Base-by-base conservation (phyloP, 2,329 filamentous ascomycete species). In the Verruconis gallopava region DNA sequence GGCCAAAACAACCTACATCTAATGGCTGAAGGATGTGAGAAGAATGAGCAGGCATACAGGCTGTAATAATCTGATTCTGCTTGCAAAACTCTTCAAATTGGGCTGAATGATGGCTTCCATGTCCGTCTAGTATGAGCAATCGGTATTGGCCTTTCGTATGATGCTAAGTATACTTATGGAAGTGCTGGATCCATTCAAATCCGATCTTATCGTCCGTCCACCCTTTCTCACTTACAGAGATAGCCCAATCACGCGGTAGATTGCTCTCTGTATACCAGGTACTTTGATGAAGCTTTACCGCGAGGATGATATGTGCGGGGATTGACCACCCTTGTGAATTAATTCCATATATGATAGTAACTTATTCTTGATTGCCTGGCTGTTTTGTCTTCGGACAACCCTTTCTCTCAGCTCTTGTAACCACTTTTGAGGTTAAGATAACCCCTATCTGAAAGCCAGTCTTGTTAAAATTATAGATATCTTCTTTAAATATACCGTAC, bases 401-500 rank as follows among this genome's bases (percentile, higher is more conserved):
- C n/a, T n/a, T n/a, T n/a, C 40, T 53, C 45, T 47, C 43, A 21
- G 35, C 50, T 51, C 40, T 40, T 37, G 44, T 44, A n/a, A n/a
- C n/a, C n/a, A n/a, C n/a, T n/a, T n/a, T n/a, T n/a, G n/a, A n/a
- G n/a, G n/a, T n/a, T n/a, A n/a, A n/a, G n/a, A n/a, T n/a, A n/a
- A n/a, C n/a, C n/a, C n/a, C n/a, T n/a, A n/a, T n/a, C n/a, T n/a
- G n/a, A n/a, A n/a, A n/a, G n/a, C n/a, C n/a, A n/a, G n/a, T n/a
- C n/a, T n/a, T n/a, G n/a, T n/a, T n/a, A n/a, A n/a, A n/a, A n/a
- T n/a, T n/a, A n/a, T n/a, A n/a, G n/a, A n/a, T n/a, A n/a, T n/a
- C n/a, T n/a, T 50, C 40, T 35, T 28, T 5, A 20, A 68, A 1
- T 64, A 62, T 11, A 58, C 56, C 0, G 65, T 72, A 15, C 66